Base-by-base conservation (phyloP, 2,329 filamentous ascomycete genomes). In the Fonsecaea multimorphosa region DNA sequence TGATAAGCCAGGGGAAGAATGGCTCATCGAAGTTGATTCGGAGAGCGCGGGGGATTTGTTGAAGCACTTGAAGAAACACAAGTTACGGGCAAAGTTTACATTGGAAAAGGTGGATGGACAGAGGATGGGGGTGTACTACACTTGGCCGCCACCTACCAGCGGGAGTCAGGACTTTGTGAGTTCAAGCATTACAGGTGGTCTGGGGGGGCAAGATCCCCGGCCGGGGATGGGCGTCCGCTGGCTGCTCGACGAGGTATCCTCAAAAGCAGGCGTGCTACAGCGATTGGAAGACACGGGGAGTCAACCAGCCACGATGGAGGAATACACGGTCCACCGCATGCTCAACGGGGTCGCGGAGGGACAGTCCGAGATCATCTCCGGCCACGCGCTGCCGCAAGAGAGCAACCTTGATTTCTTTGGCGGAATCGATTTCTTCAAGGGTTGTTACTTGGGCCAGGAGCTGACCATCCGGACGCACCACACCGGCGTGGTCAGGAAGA, bases 361-460 rank as follows among this genome's bases (percentile, higher is more conserved):
- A 1, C 91, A 91, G 75, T 76, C 80, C 16, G 95, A 99, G 81
- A 88, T 99, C 22, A 76, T 86, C 6, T 80, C 84, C 65, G 90
- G 90, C 70, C 81, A 84, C 19, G 88, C 92, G 0, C 82, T 99
- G 61, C 94, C 95, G 0, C 89, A 93, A 77, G 94, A 98, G 78
- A 89, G 85, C 75, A 97, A 97, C 76, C 85, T 98, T 76, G 95
- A 99, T 78, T 80, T 91, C 66, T 91, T 91, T 84, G 85, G 86
- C 55, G 95, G 88, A 29, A 89, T 99, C 71, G 92, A 97, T 78
- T 99, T 95, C 81, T 88, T 88, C 75, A 99, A 99, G 81, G 95
- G 95, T 7, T 99, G 95, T 79, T 99, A 99, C 78, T 87, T 98
- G 7, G 95, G 95, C 0, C 95, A 99, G 79, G 95, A 99, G 78